Evolutionary conservation across 306 rosid species (phyloP), one percentile per base, ranked within the genome.

Genomic region (Glycine latifolia): DNA sequence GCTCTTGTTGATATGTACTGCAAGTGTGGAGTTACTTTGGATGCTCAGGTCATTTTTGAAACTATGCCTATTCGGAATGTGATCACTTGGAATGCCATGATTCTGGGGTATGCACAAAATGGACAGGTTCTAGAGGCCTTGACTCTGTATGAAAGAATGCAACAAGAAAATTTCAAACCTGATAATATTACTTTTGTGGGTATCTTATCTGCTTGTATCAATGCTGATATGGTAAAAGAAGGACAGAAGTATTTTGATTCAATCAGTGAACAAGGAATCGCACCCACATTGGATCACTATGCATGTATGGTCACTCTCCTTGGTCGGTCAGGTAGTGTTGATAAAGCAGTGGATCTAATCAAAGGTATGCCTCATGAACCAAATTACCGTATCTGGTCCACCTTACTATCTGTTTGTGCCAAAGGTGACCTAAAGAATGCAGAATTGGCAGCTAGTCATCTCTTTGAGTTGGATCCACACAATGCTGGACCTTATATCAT

Each of bases 1-100:
- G 89, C 91, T 16, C 87, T 88, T 67, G 86, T 85, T 58, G 91
- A 88, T 73, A 88, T 88, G 91, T 88, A 88, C 71, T 80, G 84
- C 84, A 88, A 88, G 70, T 88, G 89, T 85, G 91, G 91, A 71
- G 87, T 83, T 37, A 81, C 91, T 88, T 71, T 67, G n/a, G 89
- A 80, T 77, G 91, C 87, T 67, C 70, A 77, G 59, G n/a, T 71
- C 39, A 77, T 85, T 77, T 88, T 88, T 39, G 70, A 72, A 80
- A 65, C 83, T n/a, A 85, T 85, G 88, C 83, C 73, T 82, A 12
- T 73, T 76, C 62, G 53, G 37, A 88, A 83, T 37, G 82, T 83
- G 58, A 71, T 85, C 68, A 65, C 85, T 6, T 88, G 89, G 89
- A 88, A 88, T 80, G 78, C 84, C 69, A 67, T 88, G 86, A 82